Percentiles rank a stretch among this genome's conserved stretches.
Evolutionary conservation across 306 rosid genomes (phyloP).

Genomic region (Cicer arietinum): DNA sequence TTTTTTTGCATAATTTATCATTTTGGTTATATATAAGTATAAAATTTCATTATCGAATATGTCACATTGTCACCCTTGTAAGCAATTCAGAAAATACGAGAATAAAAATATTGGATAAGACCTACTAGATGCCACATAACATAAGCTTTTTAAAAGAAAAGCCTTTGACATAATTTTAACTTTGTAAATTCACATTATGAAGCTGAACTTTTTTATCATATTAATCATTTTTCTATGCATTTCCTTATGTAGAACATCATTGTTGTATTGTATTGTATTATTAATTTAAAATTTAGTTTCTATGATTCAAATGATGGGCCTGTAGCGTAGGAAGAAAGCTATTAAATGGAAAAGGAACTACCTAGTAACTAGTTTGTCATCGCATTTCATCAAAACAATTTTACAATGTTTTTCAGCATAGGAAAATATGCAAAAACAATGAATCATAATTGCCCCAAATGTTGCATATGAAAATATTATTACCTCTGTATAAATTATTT

Average conservation of each 20-base stretch:
- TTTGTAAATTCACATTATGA: constrained; percentile 46
- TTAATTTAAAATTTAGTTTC: constrained; percentile 37
- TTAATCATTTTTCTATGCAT: constrained; percentile 47
- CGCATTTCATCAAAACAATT: constrained; percentile 40
- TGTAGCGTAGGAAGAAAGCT: constrained; percentile 62
- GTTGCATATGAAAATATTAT: constrained; percentile 18
- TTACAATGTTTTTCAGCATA: constrained; percentile 29
- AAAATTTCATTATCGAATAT: constrained; percentile 32
- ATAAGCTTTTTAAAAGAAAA: constrained; percentile 26
- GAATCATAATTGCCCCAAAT: constrained; percentile 16
- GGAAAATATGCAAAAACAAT: constrained; percentile 26
- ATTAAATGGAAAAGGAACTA: constrained; percentile 34
- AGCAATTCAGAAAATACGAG: constrained; percentile 11
- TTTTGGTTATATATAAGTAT: constrained; percentile 28
- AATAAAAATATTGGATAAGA: not conserved
- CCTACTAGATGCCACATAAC: constrained; percentile 33
- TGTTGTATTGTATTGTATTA: constrained; percentile 22
- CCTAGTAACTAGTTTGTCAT: constrained; percentile 36
- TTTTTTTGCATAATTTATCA: constrained; percentile 18
- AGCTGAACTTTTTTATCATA: constrained; percentile 32
- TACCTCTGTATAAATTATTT: constrained; percentile 25
- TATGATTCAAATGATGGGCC: constrained; percentile 51
- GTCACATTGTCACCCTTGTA: not conserved
- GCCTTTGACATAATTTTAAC: constrained; percentile 39
- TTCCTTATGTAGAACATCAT: constrained; percentile 44